Base-by-base conservation (phyloP, 2,329 filamentous ascomycete species). In the Pseudogymnoascus sp. region DNA sequence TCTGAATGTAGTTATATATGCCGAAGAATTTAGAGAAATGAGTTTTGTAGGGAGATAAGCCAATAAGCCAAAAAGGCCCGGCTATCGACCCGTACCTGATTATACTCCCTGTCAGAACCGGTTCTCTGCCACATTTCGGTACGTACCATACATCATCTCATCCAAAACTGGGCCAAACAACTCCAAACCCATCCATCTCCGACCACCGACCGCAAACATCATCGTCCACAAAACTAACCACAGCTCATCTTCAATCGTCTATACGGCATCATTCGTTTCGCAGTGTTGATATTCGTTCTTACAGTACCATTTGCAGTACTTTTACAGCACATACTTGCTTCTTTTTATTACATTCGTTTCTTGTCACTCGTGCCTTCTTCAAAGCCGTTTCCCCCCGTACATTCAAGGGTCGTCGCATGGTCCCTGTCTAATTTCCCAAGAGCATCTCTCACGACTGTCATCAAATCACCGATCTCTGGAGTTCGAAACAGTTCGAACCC, bases 161-260 rank as follows among this genome's bases (percentile, higher is more conserved):
- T 20, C 47, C 47, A 54, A 54, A 54, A 54, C 47, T 54, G 47
- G 47, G 47, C 47, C 28, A 54, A 54, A 54, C 47, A 54, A 54
- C 47, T 35, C 28, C 47, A 54, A 54, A 54, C 47, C 47, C 47
- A 54, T 8, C 47, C 47, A 33, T 54, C 47, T n/a, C n/a, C 28
- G 47, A 54, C 28, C 28, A 54, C 47, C n/a, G 47, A 54, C 47
- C 28, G 47, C 47, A 54, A 54, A 54, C 47, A 54, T 54, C 47
- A 54, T 18, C 47, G 47, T 54, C 16, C 9, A 20, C 28, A 54
- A 35, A 54, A 54, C 47, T 54, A 35, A 35, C 47, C 28, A 33
- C 25, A 18, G 28, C 3, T 9, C 16, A 54, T 33, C 47, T 35
- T 4, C 47, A 54, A 54, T 54, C 47, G 28, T 54, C 47, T 33